A percentile compares a stretch with the other conserved stretches of the same genome.
phyloP scores from a whole-genome alignment of 2,329 filamentous ascomycete genomes.

The Penicillium sp. region DNA sequence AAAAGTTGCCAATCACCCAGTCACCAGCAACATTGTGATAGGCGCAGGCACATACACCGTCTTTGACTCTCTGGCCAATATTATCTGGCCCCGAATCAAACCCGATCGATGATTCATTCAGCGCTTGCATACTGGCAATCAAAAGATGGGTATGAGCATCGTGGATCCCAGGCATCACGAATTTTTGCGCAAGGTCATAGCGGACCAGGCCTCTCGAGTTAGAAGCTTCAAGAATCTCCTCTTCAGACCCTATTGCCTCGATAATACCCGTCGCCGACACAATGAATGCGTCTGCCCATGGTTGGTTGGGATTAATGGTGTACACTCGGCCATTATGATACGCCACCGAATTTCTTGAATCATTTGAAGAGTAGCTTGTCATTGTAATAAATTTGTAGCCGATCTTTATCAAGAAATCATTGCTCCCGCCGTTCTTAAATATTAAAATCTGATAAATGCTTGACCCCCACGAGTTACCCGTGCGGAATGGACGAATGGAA shows the following conservation, averaged over 20 bases:
- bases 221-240: constrained; percentile 25
- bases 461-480: no score
- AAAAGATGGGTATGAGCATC: constrained; percentile 42
- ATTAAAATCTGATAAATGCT: no score
- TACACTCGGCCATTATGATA: constrained; percentile 37
- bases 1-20: constrained; percentile 29
- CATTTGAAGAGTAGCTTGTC: no score
- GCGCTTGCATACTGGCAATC: constrained; percentile 30
- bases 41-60: constrained; percentile 32
- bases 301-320: constrained; percentile 19
- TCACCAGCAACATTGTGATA: constrained; percentile 27
- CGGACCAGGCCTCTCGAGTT: constrained; percentile 18
- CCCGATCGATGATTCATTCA: constrained; percentile 32
- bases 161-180: constrained; percentile 44
- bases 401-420: no score
- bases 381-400: no score
- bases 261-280: constrained; percentile 28
- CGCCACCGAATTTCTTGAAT: constrained; percentile 9
- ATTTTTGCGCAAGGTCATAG: constrained; percentile 32
- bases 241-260: constrained; percentile 20
- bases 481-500: no score
- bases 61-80: constrained; percentile 27
- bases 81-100: constrained; percentile 28
- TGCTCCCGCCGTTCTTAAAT: no score
- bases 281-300: constrained; percentile 34